phyloP scores from a whole-genome alignment of 768 basidiomycete species.

The Psilocybe sp. region DNA sequence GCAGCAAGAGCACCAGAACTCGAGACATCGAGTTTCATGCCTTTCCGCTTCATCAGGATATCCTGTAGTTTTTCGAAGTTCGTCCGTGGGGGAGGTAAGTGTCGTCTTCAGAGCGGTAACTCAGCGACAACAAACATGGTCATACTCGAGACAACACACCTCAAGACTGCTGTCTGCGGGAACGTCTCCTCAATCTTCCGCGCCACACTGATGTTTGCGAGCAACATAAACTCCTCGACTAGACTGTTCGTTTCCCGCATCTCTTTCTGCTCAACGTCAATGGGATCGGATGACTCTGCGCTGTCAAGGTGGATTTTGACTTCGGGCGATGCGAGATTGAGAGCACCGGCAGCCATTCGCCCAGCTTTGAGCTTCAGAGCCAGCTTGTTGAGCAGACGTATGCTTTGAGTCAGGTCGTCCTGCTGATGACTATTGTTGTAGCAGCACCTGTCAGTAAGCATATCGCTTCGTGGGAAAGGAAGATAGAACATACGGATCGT shows the following conservation, averaged over 20 bases:
- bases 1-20: conserved; percentile 86
- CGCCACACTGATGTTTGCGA: conserved; percentile 95
- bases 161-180: conserved; percentile 91
- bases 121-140: neutral
- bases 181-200: conserved; percentile 89
- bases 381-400: conserved; percentile 84
- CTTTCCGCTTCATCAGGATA: conserved; percentile 82
- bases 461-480: neutral
- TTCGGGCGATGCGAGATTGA: conserved; percentile 97
- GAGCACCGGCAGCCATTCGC: conserved; percentile 93
- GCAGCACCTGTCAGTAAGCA: neutral
- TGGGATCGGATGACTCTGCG: conserved; percentile 90
- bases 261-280: conserved; percentile 96
- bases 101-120: conserved; percentile 52
- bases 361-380: conserved; percentile 81
- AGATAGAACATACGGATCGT: conserved; percentile 67
- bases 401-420: conserved; percentile 81
- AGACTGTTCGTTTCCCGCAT: conserved; percentile 90
- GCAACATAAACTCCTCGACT: conserved; percentile 98
- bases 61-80: conserved; percentile 98
- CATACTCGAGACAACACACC: conserved; percentile 37
- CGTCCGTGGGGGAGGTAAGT: conserved; percentile 84
- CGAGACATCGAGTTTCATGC: conserved; percentile 82
- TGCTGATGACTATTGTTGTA: conserved; percentile 51
- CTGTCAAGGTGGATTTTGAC: conserved; percentile 96